phyloP scores from a whole-genome alignment of 805 yeast genomes.

The Saturnispora sekii region DNA sequence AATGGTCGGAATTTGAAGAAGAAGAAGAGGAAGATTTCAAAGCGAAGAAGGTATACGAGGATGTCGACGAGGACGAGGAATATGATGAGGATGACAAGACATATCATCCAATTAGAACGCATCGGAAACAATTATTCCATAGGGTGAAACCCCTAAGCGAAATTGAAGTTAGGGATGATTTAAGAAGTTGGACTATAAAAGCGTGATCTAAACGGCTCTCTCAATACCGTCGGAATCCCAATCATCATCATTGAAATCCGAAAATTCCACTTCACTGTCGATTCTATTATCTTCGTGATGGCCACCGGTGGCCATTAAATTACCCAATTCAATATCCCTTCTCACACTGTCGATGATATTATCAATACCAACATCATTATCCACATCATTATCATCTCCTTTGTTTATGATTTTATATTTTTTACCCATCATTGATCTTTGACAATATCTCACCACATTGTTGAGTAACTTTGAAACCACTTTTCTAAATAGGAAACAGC shows the following conservation, averaged over 20 bases:
- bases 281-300: slow-evolving; percentile 12
- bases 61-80: not conserved
- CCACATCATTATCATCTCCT: slow-evolving; percentile 3
- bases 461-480: no score
- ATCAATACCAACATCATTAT: not conserved
- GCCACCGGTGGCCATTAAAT: not conserved
- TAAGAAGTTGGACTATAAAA: slow-evolving; percentile 32
- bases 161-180: slow-evolving; percentile 25
- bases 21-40: slow-evolving; percentile 1
- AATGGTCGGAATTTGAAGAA: slow-evolving; percentile 8
- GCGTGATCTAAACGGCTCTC: slow-evolving; percentile 16
- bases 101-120: not conserved
- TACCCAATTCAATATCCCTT: slow-evolving; percentile 2
- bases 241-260: slow-evolving; percentile 21
- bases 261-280: slow-evolving; percentile 16
- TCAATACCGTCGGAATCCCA: slow-evolving; percentile 24
- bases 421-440: no score
- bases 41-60: not conserved
- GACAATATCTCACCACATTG: no score
- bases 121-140: not conserved
- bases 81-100: not conserved
- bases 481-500: not conserved
- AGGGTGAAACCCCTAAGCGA: slow-evolving; percentile 24
- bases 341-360: slow-evolving; percentile 1
- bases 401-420: not conserved